Percentiles rank a stretch among this genome's conserved stretches.
Evolutionary conservation across 306 rosid species (phyloP).

Genomic region (Inga leiocalycina): DNA sequence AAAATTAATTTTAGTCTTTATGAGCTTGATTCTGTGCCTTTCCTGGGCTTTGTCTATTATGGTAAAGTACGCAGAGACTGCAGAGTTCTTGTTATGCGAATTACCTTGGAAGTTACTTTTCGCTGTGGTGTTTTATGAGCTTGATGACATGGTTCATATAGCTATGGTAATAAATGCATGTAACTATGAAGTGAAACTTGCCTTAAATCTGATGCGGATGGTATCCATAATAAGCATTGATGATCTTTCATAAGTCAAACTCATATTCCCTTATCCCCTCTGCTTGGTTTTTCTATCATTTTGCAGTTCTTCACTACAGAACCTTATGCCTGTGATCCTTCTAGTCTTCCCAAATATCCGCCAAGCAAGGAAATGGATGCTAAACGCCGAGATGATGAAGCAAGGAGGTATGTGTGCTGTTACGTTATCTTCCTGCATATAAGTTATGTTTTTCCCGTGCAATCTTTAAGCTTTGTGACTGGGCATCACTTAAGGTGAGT

Average conservation of each 20-base stretch:
- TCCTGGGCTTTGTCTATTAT: conserved; percentile 6
- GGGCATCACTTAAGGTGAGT: not conserved
- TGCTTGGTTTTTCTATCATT: conserved; percentile 39
- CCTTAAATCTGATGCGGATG: conserved; percentile 27
- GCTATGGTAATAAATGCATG: conserved; percentile 6
- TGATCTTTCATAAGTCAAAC: conserved; percentile 4
- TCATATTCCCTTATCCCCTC: conserved; percentile 33
- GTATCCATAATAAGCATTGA: conserved; percentile 15
- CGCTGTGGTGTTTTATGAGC: not conserved
- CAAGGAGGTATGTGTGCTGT: conserved; percentile 62
- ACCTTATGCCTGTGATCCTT: conserved; percentile 91
- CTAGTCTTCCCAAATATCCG: conserved; percentile 92
- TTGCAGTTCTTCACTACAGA: conserved; percentile 84
- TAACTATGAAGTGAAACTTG: conserved; percentile 17
- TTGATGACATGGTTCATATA: conserved; percentile 13
- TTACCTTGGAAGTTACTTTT: not conserved
- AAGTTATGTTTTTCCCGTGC: not conserved
- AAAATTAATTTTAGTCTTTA: conserved; percentile 12
- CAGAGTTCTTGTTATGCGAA: not conserved
- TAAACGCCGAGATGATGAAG: conserved; percentile 79
- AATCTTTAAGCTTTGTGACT: not conserved
- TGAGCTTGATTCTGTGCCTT: conserved; percentile 17
- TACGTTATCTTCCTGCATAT: conserved; percentile 33
- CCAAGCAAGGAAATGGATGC: conserved; percentile 97
- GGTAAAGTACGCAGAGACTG: conserved; percentile 25